These are phyloP conservation scores for Zea mays DNA, from an alignment of 176 grass and related monocot genomes.

Conservation along the genomic window Zm-B73-REFERENCE-NAM-5.0 NC_050103.1:150198501-150199000, in stretches of 20 bases:
- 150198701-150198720: constrained; percentile 67
- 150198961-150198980: background rate
- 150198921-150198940: background rate
- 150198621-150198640: constrained; percentile 3
- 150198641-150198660: background rate
- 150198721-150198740: constrained; percentile 53
- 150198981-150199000: background rate
- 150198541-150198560: constrained; percentile 23
- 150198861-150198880: constrained; percentile 60
- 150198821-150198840: constrained; percentile 53
- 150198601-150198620: constrained; percentile 40
- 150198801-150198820: constrained; percentile 64
- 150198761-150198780: constrained; percentile 34
- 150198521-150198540: constrained; percentile 17
- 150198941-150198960: background rate
- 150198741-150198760: constrained; percentile 28
- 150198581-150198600: constrained; percentile 74
- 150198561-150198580: constrained; percentile 40
- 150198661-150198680: constrained; percentile 21
- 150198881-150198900: constrained; percentile 60
- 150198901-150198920: constrained; percentile 4
- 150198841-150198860: constrained; percentile 65
- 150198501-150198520: constrained; percentile 35
- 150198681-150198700: constrained; percentile 34
- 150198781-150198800: constrained; percentile 54